A percentile compares a stretch with the other conserved stretches of the same genome.
These are phyloP conservation scores for Leavenworthia alabamica DNA, from an alignment of 345 rosid species.

Conservation along the genomic window DNA sequence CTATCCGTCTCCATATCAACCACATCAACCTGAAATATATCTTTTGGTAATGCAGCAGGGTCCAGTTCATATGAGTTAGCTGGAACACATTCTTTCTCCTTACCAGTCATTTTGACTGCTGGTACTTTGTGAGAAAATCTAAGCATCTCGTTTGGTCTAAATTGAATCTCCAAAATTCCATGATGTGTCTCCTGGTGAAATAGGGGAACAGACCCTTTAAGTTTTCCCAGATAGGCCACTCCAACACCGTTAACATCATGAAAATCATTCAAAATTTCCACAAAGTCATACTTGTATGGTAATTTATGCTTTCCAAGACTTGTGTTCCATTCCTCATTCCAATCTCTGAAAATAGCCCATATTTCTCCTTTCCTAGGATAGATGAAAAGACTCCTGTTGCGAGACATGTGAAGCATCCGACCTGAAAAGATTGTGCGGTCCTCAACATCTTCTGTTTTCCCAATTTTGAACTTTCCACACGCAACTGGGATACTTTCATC, in stretches of 20 bases:
- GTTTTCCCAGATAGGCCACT: constrained; percentile 60
- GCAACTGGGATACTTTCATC: constrained; percentile 48
- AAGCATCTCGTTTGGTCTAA: constrained; percentile 28
- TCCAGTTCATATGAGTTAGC: constrained; percentile 63
- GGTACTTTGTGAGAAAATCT: constrained; percentile 82
- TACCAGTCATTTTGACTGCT: constrained; percentile 53
- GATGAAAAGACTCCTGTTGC: constrained; percentile 24
- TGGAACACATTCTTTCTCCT: constrained; percentile 60
- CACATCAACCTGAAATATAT: constrained; percentile 14
- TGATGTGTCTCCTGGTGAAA: constrained; percentile 31
- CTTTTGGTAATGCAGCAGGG: constrained; percentile 53
- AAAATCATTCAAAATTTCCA: constrained; percentile 60
- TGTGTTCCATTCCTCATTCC: constrained; percentile 52
- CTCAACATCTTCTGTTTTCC: constrained; percentile 33
- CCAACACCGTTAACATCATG: constrained; percentile 40
- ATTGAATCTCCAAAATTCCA: constrained; percentile 9
- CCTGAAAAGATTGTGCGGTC: constrained; percentile 58
- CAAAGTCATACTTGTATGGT: constrained; percentile 55
- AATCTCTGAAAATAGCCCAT: constrained; percentile 76
- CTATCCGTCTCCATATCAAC: constrained; percentile 13
- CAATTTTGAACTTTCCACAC: constrained; percentile 54
- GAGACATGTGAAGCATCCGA: constrained; percentile 18
- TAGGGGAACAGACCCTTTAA: constrained; percentile 58
- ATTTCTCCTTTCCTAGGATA: constrained; percentile 76
- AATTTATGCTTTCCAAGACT: constrained; percentile 40